Base-by-base conservation (phyloP, 1,284 basidiomycete genomes). In the Leccinum solheimii region DNA sequence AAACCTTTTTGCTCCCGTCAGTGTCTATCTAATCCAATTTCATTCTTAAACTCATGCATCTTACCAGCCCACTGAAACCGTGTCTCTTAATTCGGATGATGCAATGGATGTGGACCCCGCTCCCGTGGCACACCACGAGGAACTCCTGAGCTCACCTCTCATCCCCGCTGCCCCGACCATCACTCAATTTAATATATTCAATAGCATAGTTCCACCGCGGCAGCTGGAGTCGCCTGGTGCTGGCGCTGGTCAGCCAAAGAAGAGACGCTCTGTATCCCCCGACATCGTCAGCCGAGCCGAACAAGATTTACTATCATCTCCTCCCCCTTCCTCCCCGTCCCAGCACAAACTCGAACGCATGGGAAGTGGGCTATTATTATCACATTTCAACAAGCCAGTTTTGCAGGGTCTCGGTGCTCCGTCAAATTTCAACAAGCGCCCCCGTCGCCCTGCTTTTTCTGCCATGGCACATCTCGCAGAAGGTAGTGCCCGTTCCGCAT, bases 31-130 rank as follows among this genome's bases (percentile, higher is more conserved):
- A 60, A 68, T 59, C 57, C 27, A 59, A 62, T 59, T 57, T 43
- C 50, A n/a, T 32, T 19, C 10, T 38, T 59, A 38, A 13, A 34
- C 59, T 66, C 13, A 66, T 45, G 36, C n/a, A 6, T 36, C 45
- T 36, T 57, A 68, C 69, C 66, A 82, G 80, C 76, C 75, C 43
- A 67, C 68, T 55, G 73, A 73, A 57, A 67, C 75, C 55, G 69
- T 76, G 14, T 80, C 79, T 55, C 77, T 81, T 30, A 70, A 73
- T 55, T 73, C 71, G 32, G 83, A 84, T 61, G 90, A 91, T 72
- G 86, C 86, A 21, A 92, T 92, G 90, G 90, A 92, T 66, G 80
- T 92, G 45, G 90, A 92, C 71, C 80, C 80, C 40, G 82, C 81
- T 19, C 62, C 72, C 63, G 49, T 67, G 64, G 27, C 68, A 66